phyloP scores from a whole-genome alignment of 1,139 yeast genomes.

The Zygosaccharomyces sapae region DNA sequence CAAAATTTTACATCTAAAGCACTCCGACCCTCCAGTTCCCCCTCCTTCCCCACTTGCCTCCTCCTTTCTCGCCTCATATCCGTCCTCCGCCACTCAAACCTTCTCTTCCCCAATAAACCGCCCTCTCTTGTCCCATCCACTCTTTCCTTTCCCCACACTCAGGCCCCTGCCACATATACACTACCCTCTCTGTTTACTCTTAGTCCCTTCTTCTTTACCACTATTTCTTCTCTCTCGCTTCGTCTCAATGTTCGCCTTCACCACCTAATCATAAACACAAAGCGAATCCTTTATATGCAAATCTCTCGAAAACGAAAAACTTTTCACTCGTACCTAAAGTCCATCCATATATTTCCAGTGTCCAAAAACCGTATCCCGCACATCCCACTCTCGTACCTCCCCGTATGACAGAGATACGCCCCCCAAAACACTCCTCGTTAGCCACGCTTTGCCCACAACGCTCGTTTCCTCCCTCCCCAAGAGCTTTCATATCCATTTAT shows the following conservation, averaged over 20 bases:
- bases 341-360: neutral
- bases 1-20: too few species aligned
- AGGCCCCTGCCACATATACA: too few species aligned
- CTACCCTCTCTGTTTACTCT: neutral
- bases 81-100: too few species aligned
- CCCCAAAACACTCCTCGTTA: neutral
- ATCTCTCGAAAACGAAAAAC: neutral
- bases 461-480: too few species aligned
- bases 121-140: neutral
- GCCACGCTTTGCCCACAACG: too few species aligned
- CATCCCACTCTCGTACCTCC: neutral
- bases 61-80: too few species aligned
- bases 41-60: too few species aligned
- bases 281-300: neutral
- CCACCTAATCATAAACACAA: neutral
- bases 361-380: neutral
- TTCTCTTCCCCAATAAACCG: neutral
- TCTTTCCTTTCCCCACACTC: neutral
- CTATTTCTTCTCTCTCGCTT: neutral
- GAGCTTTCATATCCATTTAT: too few species aligned
- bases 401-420: neutral
- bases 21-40: too few species aligned
- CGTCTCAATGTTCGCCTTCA: neutral
- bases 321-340: too few species aligned
- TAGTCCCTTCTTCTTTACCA: neutral